Evolutionary conservation across 169 alveolate species (phyloP).

Genomic region (Plasmodium relictum): DNA sequence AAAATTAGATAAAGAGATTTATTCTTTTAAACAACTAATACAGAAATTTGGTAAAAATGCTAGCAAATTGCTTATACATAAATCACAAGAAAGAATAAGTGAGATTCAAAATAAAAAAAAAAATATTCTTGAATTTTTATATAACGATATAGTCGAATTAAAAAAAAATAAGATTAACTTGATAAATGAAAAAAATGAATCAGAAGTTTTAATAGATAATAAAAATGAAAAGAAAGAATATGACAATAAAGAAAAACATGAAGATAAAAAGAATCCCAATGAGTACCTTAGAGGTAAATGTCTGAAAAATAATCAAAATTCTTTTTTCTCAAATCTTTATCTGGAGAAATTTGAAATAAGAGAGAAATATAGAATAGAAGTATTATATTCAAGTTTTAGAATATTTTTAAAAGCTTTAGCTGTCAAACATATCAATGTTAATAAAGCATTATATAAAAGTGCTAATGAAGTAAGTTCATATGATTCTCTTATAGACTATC

Average conservation of each 20-base stretch:
- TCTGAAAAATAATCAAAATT: neutral
- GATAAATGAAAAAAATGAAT: slow-evolving; percentile 5
- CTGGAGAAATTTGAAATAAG: slow-evolving; percentile 76
- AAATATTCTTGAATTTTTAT: slow-evolving; percentile 15
- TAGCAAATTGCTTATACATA: slow-evolving; percentile 23
- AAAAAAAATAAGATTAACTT: slow-evolving; percentile 5
- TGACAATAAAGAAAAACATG: neutral
- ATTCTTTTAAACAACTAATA: slow-evolving; percentile 27
- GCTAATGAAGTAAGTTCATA: slow-evolving; percentile 27
- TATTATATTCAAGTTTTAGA: slow-evolving; percentile 44
- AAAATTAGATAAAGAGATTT: slow-evolving; percentile 49
- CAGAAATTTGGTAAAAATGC: slow-evolving; percentile 73
- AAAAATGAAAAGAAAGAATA: neutral
- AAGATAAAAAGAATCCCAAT: neutral
- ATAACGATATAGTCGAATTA: slow-evolving; percentile 62
- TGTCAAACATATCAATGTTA: slow-evolving; percentile 23
- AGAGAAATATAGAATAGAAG: slow-evolving; percentile 74
- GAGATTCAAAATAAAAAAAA: slow-evolving; percentile 51
- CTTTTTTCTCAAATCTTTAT: slow-evolving; percentile 6
- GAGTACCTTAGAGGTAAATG: neutral
- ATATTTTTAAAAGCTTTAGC: slow-evolving; percentile 34
- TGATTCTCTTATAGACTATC: slow-evolving; percentile 69
- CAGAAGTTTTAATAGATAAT: neutral
- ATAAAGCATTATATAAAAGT: slow-evolving; percentile 7
- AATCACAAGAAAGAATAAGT: slow-evolving; percentile 67